phyloP scores from a whole-genome alignment of 1,284 basidiomycete species.

The Malassezia furfur region DNA sequence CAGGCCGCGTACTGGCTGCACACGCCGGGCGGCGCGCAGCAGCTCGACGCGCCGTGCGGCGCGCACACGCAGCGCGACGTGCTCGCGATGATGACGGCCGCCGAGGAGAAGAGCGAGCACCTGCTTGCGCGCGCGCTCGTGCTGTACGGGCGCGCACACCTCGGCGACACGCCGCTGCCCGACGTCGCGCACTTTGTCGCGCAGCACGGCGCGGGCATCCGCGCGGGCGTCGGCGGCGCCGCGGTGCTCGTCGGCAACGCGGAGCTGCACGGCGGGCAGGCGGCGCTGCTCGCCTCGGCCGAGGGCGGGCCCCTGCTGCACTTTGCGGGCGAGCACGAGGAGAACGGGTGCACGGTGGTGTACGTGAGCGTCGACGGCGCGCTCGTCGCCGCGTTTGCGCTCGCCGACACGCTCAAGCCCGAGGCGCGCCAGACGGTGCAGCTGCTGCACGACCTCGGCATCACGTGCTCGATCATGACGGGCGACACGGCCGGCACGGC shows the following conservation, averaged over 20 bases:
- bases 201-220: conserved; percentile 78
- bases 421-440: conserved; percentile 31
- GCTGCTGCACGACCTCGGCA: conserved; percentile 34
- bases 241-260: conserved; percentile 30
- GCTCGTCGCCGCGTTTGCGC: conserved; percentile 27
- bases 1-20: not conserved
- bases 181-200: conserved; percentile 62
- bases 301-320: not conserved
- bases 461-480: conserved; percentile 40
- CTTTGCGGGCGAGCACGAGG: conserved; percentile 25
- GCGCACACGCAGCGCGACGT: conserved; percentile 38
- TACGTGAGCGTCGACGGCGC: conserved; percentile 34
- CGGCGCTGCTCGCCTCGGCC: too few relatives aligned
- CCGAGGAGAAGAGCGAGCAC: conserved; percentile 87
- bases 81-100: conserved; percentile 60
- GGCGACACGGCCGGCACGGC: conserved; percentile 40
- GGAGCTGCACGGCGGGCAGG: conserved; percentile 17
- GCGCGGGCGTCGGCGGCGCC: conserved; percentile 21
- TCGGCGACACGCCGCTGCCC: not conserved
- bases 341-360: conserved; percentile 34
- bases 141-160: conserved; percentile 56
- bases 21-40: not conserved
- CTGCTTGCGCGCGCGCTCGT: conserved; percentile 88
- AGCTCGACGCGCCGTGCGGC: conserved; percentile 20
- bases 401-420: conserved; percentile 41